These are phyloP conservation scores for Pseudocercospora macadamiae DNA, from an alignment of 2,329 filamentous ascomycete species.

Conservation along the genomic window DNA sequence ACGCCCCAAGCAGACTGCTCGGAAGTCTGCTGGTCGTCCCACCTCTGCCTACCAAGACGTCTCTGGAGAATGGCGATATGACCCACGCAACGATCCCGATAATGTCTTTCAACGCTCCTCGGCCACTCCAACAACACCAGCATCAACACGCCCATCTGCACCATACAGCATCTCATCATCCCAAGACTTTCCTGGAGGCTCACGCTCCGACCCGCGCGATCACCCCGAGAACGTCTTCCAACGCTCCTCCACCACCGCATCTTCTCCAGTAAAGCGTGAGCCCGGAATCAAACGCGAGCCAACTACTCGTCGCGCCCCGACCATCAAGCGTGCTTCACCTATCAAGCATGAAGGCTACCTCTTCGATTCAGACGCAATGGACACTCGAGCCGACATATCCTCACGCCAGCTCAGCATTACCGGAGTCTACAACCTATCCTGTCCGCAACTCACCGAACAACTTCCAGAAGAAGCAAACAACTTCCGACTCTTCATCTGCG, in stretches of 20 bases:
- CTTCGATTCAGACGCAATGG: conserved; percentile 27
- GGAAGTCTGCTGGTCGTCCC: conserved; percentile 8
- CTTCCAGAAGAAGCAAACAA: conserved; percentile 26
- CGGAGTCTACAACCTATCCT: conserved; percentile 49
- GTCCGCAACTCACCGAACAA: conserved; percentile 27
- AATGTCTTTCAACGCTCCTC: conserved; percentile 5
- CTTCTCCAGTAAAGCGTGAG: conserved; percentile 20
- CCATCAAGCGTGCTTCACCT: conserved; percentile 5
- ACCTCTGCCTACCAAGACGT: neutral
- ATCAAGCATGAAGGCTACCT: conserved; percentile 19
- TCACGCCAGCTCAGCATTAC: conserved; percentile 41
- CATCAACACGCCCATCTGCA: neutral
- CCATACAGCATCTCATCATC: neutral
- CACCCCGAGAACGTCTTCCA: conserved; percentile 3
- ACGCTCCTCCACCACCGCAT: neutral
- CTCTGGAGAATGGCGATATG: neutral
- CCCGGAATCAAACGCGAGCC: conserved; percentile 12
- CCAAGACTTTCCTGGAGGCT: neutral
- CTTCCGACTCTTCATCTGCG: conserved; percentile 44
- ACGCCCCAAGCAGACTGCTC: conserved; percentile 11
- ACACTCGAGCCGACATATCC: conserved; percentile 22
- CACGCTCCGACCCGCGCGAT: neutral
- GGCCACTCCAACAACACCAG: neutral
- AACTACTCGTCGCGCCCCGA: neutral
- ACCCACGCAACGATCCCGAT: neutral